Conservation (phyloP, 208 protist genomes). For the Angomonas ambiguus region DNA sequence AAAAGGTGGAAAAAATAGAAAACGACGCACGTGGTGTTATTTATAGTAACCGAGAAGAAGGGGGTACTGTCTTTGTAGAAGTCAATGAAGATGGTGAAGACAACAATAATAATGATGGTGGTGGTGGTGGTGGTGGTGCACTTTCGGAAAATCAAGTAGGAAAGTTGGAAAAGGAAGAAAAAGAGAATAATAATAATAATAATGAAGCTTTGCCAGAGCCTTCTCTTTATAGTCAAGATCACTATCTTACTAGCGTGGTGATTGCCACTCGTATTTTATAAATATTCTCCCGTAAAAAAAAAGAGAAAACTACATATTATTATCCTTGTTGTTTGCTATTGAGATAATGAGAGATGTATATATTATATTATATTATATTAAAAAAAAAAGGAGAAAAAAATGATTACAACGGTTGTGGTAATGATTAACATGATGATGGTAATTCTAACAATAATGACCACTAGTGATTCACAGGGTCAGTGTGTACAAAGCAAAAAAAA, state of each 20-base stretch:
- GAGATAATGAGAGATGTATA: too few relatives aligned
- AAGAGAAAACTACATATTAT: neutral
- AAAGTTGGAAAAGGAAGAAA: neutral
- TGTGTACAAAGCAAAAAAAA: neutral
- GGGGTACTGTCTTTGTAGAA: too few relatives aligned
- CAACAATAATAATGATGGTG: too few relatives aligned
- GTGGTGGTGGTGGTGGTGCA: too few relatives aligned
- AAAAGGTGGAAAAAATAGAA: neutral
- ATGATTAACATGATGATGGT: neutral
- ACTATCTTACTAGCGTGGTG: constrained; percentile 13
- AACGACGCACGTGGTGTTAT: neutral
- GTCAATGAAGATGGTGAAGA: neutral
- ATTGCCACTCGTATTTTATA: constrained; percentile 39
- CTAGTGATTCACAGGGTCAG: neutral
- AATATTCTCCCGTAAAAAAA: too few relatives aligned
- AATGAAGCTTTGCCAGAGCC: constrained; percentile 9
- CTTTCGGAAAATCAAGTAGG: neutral
- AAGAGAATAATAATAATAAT: constrained; percentile 13
- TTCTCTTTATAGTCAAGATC: neutral
- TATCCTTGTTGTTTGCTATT: neutral
- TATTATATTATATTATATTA: too few relatives aligned
- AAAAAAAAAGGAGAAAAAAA: neutral
- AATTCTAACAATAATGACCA: neutral
- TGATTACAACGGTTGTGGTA: neutral
- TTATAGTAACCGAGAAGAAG: neutral